Percentiles rank a stretch among this genome's conserved stretches.
phyloP scores from a whole-genome alignment of 2,329 filamentous ascomycete species.

The Colletotrichum lini region DNA sequence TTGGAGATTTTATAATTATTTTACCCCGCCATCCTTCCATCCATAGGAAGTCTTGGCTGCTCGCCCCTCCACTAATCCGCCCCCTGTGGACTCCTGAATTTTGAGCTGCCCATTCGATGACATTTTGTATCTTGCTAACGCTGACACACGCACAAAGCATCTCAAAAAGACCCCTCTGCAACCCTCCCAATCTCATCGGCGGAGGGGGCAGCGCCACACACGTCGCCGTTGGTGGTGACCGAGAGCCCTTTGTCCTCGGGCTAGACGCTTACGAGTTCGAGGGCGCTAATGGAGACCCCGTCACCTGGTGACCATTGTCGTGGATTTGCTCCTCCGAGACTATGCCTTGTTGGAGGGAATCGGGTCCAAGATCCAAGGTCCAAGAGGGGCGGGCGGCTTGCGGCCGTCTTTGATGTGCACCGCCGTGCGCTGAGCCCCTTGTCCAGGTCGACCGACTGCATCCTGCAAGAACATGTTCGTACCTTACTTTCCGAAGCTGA shows the following conservation, averaged over 20 bases:
- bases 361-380: neutral
- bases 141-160: conserved; percentile 25
- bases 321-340: conserved; percentile 5
- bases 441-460: neutral
- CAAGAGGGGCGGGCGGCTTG: no score
- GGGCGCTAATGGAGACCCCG: conserved; percentile 27
- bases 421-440: conserved; percentile 36
- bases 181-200: conserved; percentile 5
- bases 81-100: conserved; percentile 31
- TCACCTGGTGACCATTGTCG: conserved; percentile 16
- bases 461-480: neutral
- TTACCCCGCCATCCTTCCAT: conserved; percentile 35
- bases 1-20: conserved; percentile 13
- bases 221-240: conserved; percentile 14
- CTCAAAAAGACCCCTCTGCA: neutral
- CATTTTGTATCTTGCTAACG: conserved; percentile 19
- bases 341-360: conserved; percentile 18
- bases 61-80: no score
- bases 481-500: conserved; percentile 24
- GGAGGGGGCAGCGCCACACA: conserved; percentile 13
- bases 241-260: conserved; percentile 18
- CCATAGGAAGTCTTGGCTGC: neutral
- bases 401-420: conserved; percentile 29
- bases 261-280: conserved; percentile 22
- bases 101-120: conserved; percentile 27